Conservation (phyloP, 2,329 filamentous ascomycete genomes). For the Monosporascus sp. region DNA sequence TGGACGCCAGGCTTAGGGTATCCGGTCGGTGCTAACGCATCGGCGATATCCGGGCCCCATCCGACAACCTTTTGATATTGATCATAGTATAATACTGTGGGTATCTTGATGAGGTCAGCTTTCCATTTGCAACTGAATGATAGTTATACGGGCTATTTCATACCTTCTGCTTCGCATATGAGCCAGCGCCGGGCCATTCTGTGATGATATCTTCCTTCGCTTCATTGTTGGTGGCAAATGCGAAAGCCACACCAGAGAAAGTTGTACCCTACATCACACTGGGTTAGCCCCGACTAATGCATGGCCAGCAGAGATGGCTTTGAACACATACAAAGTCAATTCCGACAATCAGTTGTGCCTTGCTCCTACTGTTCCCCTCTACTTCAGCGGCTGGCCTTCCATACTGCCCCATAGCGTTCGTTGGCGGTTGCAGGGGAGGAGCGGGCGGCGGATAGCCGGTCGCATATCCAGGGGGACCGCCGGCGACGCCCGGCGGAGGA, state of each 20-base stretch:
- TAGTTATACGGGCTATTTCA: conserved; percentile 6
- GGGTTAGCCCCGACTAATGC: conserved; percentile 12
- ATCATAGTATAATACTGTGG: conserved; percentile 98
- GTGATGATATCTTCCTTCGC: conserved; percentile 98
- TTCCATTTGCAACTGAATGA: conserved; percentile 11
- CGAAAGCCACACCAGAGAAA: conserved; percentile 95
- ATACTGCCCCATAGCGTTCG: conserved; percentile 36
- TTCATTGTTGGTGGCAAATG: conserved; percentile 95
- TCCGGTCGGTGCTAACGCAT: conserved; percentile 91
- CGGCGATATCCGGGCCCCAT: conserved; percentile 97
- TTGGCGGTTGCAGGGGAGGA: conserved; percentile 29
- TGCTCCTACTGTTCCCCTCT: conserved; percentile 82
- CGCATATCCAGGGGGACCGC: conserved; percentile 42
- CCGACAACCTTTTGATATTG: conserved; percentile 99
- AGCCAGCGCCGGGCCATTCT: conserved; percentile 96
- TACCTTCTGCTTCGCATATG: conserved; percentile 98
- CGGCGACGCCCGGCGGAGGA: conserved; percentile 36
- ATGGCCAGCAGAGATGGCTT: neutral
- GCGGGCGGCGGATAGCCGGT: conserved; percentile 44
- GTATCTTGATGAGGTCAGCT: conserved; percentile 59
- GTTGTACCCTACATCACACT: conserved; percentile 69
- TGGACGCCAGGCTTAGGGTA: conserved; percentile 97
- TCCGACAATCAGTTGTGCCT: conserved; percentile 95
- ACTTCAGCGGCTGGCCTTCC: conserved; percentile 62
- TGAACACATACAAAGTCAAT: conserved; percentile 82